phyloP scores from a whole-genome alignment of 306 rosid species.

The Sesbania bispinosa region DNA sequence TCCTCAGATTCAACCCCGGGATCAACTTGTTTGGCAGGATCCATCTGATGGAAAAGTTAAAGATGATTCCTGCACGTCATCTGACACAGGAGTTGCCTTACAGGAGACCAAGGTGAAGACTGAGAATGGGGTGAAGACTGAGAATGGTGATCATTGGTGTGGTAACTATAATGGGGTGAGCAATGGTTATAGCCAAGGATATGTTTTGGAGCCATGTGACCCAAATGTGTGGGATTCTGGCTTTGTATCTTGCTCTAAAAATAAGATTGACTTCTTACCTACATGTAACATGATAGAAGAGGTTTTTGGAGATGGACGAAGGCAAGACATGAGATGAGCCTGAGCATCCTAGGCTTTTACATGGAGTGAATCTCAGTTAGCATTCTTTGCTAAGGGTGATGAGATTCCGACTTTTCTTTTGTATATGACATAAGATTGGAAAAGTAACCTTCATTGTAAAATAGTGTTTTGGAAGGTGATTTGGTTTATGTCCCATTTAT shows the following conservation, averaged over 20 bases:
- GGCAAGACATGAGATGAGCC: slow-evolving; percentile 60
- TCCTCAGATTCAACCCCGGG: slow-evolving; percentile 21
- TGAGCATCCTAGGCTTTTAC: too few species aligned
- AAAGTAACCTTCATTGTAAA: slow-evolving; percentile 41
- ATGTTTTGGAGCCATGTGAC: slow-evolving; percentile 69
- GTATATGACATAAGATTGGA: slow-evolving; percentile 44
- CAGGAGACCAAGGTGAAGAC: slow-evolving; percentile 43
- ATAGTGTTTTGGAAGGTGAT: slow-evolving; percentile 52
- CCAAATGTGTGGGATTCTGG: slow-evolving; percentile 64
- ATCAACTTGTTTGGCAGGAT: slow-evolving; percentile 36
- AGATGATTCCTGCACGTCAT: slow-evolving; percentile 57
- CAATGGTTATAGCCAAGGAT: slow-evolving; percentile 49
- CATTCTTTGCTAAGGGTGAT: slow-evolving; percentile 17
- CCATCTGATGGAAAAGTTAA: slow-evolving; percentile 45
- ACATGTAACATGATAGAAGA: slow-evolving; percentile 88
- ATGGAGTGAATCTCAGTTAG: slow-evolving; percentile 31
- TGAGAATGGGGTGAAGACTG: too few species aligned
- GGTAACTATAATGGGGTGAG: slow-evolving; percentile 41
- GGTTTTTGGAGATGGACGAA: slow-evolving; percentile 71
- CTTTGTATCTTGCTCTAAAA: slow-evolving; percentile 50
- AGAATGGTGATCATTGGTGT: slow-evolving; percentile 50
- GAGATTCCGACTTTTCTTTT: slow-evolving; percentile 34
- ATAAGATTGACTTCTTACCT: slow-evolving; percentile 69
- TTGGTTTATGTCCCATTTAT: slow-evolving; percentile 27
- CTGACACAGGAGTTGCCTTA: slow-evolving; percentile 34